Conservation (phyloP, 2,329 filamentous ascomycete genomes). For the Coleophoma cylindrospora region DNA sequence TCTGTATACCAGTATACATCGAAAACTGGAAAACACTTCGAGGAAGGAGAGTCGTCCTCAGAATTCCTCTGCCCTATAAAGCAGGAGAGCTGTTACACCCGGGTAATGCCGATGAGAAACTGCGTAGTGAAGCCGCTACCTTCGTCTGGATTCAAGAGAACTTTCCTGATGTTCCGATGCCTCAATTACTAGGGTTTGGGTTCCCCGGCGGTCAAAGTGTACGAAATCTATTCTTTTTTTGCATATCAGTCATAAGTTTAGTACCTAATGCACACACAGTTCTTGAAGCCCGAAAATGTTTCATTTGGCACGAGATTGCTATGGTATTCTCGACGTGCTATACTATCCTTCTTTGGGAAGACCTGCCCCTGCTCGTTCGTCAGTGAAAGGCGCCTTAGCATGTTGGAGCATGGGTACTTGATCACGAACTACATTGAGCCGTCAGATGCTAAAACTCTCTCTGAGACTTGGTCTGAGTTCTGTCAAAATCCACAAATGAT, state of each 20-base stretch:
- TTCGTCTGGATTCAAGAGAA: conserved; percentile 33
- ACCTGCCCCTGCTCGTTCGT: conserved; percentile 21
- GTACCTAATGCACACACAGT: conserved; percentile 1
- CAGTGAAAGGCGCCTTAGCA: conserved; percentile 6
- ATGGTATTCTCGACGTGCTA: conserved; percentile 16
- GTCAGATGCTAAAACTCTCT: conserved; percentile 22
- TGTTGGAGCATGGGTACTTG: conserved; percentile 22
- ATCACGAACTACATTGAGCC: conserved; percentile 25
- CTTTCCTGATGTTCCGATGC: conserved; percentile 31
- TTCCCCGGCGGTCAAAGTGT: conserved; percentile 24
- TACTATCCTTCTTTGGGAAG: conserved; percentile 18
- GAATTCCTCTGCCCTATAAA: conserved; percentile 29
- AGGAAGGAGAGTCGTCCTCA: conserved; percentile 19
- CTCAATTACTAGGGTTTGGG: conserved; percentile 28
- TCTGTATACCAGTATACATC: conserved; percentile 26
- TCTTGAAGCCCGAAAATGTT: conserved; percentile 7
- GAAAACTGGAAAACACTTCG: conserved; percentile 9
- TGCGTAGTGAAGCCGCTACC: conserved; percentile 32
- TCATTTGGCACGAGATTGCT: conserved; percentile 13
- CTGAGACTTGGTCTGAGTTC: conserved; percentile 21
- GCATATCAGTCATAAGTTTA: not conserved
- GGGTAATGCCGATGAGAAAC: conserved; percentile 38
- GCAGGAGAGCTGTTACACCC: conserved; percentile 30
- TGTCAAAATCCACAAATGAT: conserved; percentile 11
- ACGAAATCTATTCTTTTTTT: conserved; percentile 6